Evolutionary conservation across 441 rosid species (phyloP).

Genomic region (Mallotus repandus): DNA sequence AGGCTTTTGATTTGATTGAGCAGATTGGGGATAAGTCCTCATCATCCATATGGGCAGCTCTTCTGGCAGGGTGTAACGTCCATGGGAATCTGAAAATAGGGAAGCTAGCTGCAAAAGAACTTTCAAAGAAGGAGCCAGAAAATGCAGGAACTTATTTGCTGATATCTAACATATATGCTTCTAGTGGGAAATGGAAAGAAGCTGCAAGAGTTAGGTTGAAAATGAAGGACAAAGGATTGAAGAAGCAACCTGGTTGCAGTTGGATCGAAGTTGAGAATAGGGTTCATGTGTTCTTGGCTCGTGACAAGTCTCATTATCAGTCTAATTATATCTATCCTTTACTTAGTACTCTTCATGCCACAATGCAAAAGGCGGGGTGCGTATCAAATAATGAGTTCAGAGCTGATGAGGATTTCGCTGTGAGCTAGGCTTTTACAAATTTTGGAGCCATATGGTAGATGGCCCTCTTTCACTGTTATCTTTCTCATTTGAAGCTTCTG

Average conservation of each 20-base stretch:
- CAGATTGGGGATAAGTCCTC: slow-evolving; percentile 35
- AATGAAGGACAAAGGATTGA: slow-evolving; percentile 61
- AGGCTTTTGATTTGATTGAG: slow-evolving; percentile 44
- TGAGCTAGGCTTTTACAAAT: background rate
- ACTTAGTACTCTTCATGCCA: slow-evolving; percentile 38
- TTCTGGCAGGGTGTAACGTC: slow-evolving; percentile 59
- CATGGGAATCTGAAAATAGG: slow-evolving; percentile 49
- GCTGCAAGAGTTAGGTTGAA: slow-evolving; percentile 48
- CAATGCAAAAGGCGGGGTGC: slow-evolving; percentile 38
- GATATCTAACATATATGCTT: slow-evolving; percentile 61
- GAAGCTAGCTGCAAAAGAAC: slow-evolving; percentile 48
- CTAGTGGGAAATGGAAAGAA: slow-evolving; percentile 45
- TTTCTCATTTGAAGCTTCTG: too few relatives aligned
- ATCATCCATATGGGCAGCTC: slow-evolving; percentile 52
- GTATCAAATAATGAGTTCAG: slow-evolving; percentile 9
- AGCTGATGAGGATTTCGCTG: slow-evolving; percentile 11
- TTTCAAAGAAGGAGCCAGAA: slow-evolving; percentile 49
- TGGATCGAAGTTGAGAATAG: slow-evolving; percentile 51
- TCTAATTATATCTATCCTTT: slow-evolving; percentile 34
- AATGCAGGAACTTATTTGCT: slow-evolving; percentile 49
- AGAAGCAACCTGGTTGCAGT: slow-evolving; percentile 73
- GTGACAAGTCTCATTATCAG: slow-evolving; percentile 52
- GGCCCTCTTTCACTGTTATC: background rate
- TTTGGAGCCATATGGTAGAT: background rate
- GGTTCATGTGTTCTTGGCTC: slow-evolving; percentile 51